Evolutionary conservation across 179 eudicot species (phyloP), one percentile per base, ranked within the genome.

Genomic region (Carnegiea gigantea): DNA sequence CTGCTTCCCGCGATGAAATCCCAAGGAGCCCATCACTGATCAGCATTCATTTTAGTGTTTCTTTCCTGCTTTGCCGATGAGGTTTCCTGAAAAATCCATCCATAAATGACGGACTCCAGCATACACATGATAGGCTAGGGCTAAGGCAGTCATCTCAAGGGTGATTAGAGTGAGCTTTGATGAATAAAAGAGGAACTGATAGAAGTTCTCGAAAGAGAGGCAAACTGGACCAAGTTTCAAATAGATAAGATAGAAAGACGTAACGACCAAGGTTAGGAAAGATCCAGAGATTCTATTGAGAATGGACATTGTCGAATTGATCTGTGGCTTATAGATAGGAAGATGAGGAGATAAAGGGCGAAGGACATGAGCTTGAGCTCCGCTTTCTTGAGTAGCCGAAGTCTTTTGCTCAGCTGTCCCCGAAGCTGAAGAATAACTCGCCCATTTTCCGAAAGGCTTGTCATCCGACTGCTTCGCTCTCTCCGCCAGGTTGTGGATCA

Each of bases 401-500:
- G 57, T 51, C 57, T 51, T 51, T 51, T 51, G 17, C 57, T 51
- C 57, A 11, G 57, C 57, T 51, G 57, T 51, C 57, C 57, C 57
- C 4, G 75, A 71, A 71, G 44, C 30, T 14, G 48, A 14, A 72
- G 74, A 49, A 72, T 43, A 38, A 4, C 38, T 67, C 18, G 1
- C 71, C 71, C 71, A 67, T n/a, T 13, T 67, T 67, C 71, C 71
- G 3, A 15, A 7, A n/a, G 17, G 18, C 17, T 67, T 67, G 71
- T 5, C 20, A 4, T 67, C 71, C 6, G 9, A 28, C 6, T 26
- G 38, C 71, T 67, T 67, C 38, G n/a, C 38, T 70, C 95, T 89
- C 54, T 96, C 99, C 83, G 93, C 87, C 38, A 67, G 30, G 30
- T 28, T 67, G 38, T 67, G 71, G 38, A 44, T 88, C 86, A 81